These are phyloP conservation scores for cucumber (Cucumis sativus) DNA, from an alignment of 306 rosid species.

Conservation along the genomic window Cucumber_9930_V3 NC_026661.2:19419001-19419500, in stretches of 20 bases:
- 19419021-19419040: not conserved
- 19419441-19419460: not conserved
- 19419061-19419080: too few species aligned
- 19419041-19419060: not conserved
- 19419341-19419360: not conserved
- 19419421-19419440: not conserved
- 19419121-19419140: too few species aligned
- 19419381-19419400: not conserved
- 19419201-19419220: too few species aligned
- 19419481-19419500: not conserved
- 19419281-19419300: not conserved
- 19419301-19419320: not conserved
- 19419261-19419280: not conserved
- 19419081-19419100: too few species aligned
- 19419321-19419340: not conserved
- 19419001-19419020: not conserved
- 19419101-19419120: too few species aligned
- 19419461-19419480: not conserved
- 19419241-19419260: too few species aligned
- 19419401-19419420: not conserved
- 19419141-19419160: too few species aligned
- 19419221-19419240: too few species aligned
- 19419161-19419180: too few species aligned
- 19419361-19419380: not conserved
- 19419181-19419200: too few species aligned